Evolutionary conservation across 495 filamentous ascomycete genomes (phyloP).

Genomic region (Saxispiralis lemnorum): DNA sequence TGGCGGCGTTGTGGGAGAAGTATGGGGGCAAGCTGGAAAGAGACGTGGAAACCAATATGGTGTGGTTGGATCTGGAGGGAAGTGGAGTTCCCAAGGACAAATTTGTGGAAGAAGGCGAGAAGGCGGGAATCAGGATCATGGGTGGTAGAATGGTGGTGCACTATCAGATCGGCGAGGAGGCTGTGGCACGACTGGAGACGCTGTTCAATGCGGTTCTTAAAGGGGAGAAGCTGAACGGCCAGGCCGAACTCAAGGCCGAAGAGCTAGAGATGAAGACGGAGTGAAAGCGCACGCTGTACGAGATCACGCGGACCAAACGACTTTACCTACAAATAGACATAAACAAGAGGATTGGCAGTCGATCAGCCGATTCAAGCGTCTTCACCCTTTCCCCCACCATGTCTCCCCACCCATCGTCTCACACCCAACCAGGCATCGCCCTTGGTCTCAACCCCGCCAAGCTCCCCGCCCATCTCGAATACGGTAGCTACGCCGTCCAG

Average conservation of each 20-base stretch:
- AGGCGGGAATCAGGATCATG: constrained; percentile 36
- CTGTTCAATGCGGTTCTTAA: constrained; percentile 30
- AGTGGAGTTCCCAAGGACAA: constrained; percentile 26
- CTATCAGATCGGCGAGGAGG: constrained; percentile 43
- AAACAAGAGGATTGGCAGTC: too few species aligned
- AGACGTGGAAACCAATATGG: constrained; percentile 79
- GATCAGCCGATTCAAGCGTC: too few species aligned
- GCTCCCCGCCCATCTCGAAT: constrained; percentile 77
- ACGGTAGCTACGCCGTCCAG: constrained; percentile 77
- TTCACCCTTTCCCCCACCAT: background rate
- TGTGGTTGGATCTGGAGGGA: constrained; percentile 65
- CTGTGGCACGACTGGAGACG: constrained; percentile 30
- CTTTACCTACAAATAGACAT: too few species aligned
- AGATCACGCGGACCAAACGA: too few species aligned
- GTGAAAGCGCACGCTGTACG: too few species aligned
- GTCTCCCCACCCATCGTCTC: constrained; percentile 61
- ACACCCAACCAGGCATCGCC: constrained; percentile 82
- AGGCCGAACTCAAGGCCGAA: constrained; percentile 5
- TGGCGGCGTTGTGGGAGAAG: constrained; percentile 33
- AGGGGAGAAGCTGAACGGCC: constrained; percentile 9
- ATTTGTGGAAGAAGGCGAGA: constrained; percentile 32
- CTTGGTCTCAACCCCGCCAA: constrained; percentile 61
- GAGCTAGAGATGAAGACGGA: constrained; percentile 2
- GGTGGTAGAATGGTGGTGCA: constrained; percentile 43
- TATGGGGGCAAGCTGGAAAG: constrained; percentile 41